A percentile compares a stretch with the other conserved stretches of the same genome.
Conservation (phyloP, 768 basidiomycete species). For the Boletus sp. region DNA sequence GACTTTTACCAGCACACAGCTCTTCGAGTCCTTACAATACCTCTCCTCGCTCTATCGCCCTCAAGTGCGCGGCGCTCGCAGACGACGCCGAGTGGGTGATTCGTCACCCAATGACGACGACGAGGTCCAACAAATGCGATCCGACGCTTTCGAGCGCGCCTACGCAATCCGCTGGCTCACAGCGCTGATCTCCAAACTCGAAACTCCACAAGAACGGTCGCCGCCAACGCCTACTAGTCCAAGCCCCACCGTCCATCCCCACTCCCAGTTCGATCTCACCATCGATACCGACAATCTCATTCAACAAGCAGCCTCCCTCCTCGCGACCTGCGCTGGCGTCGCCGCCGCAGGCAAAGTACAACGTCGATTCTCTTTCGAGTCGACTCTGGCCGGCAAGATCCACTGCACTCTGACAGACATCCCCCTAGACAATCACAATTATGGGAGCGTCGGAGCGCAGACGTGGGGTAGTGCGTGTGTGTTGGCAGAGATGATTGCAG, state of each 20-base stretch:
- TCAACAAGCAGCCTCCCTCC: conserved; percentile 54
- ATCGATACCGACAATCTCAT: conserved; percentile 40
- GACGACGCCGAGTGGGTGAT: conserved; percentile 23
- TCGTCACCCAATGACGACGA: background rate
- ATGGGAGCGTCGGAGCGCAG: conserved; percentile 75
- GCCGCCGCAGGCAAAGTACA: conserved; percentile 58
- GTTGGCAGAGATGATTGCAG: conserved; percentile 69
- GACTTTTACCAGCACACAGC: conserved; percentile 32
- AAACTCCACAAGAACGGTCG: conserved; percentile 6
- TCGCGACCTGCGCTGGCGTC: conserved; percentile 64
- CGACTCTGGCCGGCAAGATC: conserved; percentile 16
- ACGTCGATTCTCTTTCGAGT: conserved; percentile 50
- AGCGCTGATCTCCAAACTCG: conserved; percentile 49
- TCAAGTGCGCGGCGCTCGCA: conserved; percentile 57
- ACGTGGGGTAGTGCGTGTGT: conserved; percentile 89
- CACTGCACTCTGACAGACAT: conserved; percentile 60
- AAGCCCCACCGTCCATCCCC: background rate
- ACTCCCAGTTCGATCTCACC: background rate
- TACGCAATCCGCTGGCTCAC: conserved; percentile 77
- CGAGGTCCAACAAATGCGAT: conserved; percentile 35
- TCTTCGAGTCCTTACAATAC: conserved; percentile 48
- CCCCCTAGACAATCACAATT: conserved; percentile 68
- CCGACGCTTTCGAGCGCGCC: conserved; percentile 67
- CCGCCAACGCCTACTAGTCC: background rate
- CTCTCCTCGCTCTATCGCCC: conserved; percentile 59